Evolutionary conservation across 2,329 filamentous ascomycete genomes (phyloP).

Genomic region (Aaosphaeria arxii): DNA sequence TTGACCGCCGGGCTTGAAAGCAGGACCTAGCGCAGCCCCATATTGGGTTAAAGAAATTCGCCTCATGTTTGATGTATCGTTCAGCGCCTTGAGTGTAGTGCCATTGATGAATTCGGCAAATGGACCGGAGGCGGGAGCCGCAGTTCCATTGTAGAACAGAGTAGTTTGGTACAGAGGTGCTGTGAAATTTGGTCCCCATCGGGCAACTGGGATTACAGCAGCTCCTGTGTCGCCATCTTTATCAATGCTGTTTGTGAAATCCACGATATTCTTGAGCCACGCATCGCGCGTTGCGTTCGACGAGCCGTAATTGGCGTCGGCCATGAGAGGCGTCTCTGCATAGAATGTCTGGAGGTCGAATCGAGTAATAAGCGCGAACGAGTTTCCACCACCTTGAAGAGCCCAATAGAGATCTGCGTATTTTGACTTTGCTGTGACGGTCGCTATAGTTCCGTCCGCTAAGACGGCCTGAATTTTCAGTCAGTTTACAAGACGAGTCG

Average conservation of each 20-base stretch:
- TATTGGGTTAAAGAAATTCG: slow-evolving; percentile 12
- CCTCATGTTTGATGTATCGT: slow-evolving; percentile 7
- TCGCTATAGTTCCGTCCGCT: slow-evolving; percentile 28
- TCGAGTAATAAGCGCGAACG: slow-evolving; percentile 19
- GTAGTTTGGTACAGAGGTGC: slow-evolving; percentile 13
- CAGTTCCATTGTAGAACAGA: slow-evolving; percentile 15
- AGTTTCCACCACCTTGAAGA: slow-evolving; percentile 33
- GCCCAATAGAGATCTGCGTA: slow-evolving; percentile 35
- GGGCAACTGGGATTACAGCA: slow-evolving; percentile 14
- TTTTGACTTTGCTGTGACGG: slow-evolving; percentile 25
- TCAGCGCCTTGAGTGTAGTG: slow-evolving; percentile 7
- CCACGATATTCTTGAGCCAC: slow-evolving; percentile 11
- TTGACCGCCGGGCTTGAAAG: slow-evolving; percentile 11
- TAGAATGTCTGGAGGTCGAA: slow-evolving; percentile 25
- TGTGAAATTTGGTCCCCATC: slow-evolving; percentile 11
- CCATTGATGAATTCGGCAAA: slow-evolving; percentile 8
- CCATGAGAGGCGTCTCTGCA: slow-evolving; percentile 1
- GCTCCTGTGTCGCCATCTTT: slow-evolving; percentile 11
- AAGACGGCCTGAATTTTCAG: slow-evolving; percentile 21
- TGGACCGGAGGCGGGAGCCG: slow-evolving; percentile 9
- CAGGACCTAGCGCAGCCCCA: slow-evolving; percentile 3
- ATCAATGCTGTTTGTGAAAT: slow-evolving; percentile 11
- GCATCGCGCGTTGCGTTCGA: slow-evolving; percentile 3
- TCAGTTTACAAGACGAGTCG: slow-evolving; percentile 8
- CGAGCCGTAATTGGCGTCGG: slow-evolving; percentile 12